These are phyloP conservation scores for Scleroderma bovista DNA, from an alignment of 768 basidiomycete genomes.

Conservation along the genomic window DNA sequence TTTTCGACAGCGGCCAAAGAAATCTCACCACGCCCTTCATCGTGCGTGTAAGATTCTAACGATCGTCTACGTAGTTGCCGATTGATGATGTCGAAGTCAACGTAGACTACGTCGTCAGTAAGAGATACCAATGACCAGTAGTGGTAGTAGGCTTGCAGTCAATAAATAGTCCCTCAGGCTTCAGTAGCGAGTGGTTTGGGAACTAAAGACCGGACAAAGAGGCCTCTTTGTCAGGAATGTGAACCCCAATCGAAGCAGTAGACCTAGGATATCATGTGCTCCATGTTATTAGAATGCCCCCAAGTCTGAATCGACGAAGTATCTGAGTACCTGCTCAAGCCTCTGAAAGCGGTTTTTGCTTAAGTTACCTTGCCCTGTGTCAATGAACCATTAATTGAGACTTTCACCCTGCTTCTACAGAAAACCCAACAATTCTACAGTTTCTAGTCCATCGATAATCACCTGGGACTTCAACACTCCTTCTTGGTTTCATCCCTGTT, in stretches of 20 bases:
- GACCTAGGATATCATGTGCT: slow-evolving; percentile 68
- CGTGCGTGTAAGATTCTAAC: slow-evolving; percentile 76
- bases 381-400: too few relatives aligned
- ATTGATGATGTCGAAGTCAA: slow-evolving; percentile 74
- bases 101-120: slow-evolving; percentile 63
- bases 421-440: too few relatives aligned
- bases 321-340: slow-evolving; percentile 54
- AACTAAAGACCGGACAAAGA: slow-evolving; percentile 55
- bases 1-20: slow-evolving; percentile 76
- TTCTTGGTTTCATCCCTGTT: too few relatives aligned
- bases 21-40: slow-evolving; percentile 80
- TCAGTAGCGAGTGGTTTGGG: slow-evolving; percentile 54
- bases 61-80: slow-evolving; percentile 62
- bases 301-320: slow-evolving; percentile 3
- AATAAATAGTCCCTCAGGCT: slow-evolving; percentile 80
- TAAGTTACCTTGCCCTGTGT: too few relatives aligned
- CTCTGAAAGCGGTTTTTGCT: slow-evolving; percentile 57
- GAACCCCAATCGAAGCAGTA: slow-evolving; percentile 54
- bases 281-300: not conserved
- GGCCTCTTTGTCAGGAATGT: slow-evolving; percentile 56
- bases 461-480: too few relatives aligned
- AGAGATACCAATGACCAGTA: slow-evolving; percentile 74
- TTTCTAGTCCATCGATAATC: too few relatives aligned
- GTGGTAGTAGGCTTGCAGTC: slow-evolving; percentile 69
- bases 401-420: too few relatives aligned